Percentiles rank a stretch among this genome's conserved stretches.
These are phyloP conservation scores for Phalaenopsis equestris DNA, from an alignment of 106 monocot genomes.

Conservation along the genomic window DNA sequence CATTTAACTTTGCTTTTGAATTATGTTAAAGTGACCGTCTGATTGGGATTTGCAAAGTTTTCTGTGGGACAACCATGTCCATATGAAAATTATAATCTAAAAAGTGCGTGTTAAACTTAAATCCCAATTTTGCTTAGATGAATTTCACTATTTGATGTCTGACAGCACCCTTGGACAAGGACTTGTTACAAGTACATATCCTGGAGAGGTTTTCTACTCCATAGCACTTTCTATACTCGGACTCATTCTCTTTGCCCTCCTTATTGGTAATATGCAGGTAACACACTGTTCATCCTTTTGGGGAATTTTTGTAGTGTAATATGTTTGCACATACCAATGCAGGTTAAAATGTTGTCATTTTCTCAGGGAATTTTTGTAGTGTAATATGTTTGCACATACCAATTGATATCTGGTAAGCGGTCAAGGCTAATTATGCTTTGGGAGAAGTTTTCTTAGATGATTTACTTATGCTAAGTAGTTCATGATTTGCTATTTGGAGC, in stretches of 20 bases:
- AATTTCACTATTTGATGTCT: not conserved
- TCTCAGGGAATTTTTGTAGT: not conserved
- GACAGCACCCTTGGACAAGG: constrained; percentile 93
- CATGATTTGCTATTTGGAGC: not conserved
- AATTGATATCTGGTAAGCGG: not conserved
- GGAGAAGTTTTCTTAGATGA: not conserved
- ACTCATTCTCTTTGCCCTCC: constrained; percentile 85
- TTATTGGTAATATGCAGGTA: constrained; percentile 98
- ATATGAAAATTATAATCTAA: not conserved
- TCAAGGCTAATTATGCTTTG: not conserved
- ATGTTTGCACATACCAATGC: not conserved
- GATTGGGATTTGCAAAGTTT: not conserved
- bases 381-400: not conserved
- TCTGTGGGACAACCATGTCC: not conserved
- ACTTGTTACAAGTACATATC: constrained; percentile 62
- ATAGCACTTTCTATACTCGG: constrained; percentile 76
- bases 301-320: not conserved
- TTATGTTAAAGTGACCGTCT: not conserved
- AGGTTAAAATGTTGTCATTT: too few species aligned
- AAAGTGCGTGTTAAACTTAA: not conserved
- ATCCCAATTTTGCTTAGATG: constrained; percentile 4
- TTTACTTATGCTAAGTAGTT: not conserved
- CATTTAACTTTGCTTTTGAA: not conserved
- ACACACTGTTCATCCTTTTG: not conserved
- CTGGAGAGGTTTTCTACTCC: constrained; percentile 78